Conservation (phyloP, 345 rosid species). For the Eucalyptus viminalis region DNA sequence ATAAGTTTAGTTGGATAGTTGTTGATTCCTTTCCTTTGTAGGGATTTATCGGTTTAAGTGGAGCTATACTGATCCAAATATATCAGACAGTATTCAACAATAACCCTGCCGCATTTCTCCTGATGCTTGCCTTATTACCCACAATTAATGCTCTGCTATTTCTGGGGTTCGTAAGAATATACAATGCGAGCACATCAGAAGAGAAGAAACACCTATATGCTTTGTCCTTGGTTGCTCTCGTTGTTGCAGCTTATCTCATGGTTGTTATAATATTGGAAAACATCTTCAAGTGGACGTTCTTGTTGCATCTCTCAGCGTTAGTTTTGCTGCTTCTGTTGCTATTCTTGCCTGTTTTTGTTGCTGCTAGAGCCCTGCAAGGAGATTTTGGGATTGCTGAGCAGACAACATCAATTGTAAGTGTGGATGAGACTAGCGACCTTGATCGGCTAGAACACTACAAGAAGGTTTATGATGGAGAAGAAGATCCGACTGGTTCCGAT, state of each 20-base stretch:
- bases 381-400: background rate
- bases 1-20: background rate
- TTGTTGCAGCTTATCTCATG: slow-evolving; percentile 36
- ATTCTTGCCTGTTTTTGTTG: slow-evolving; percentile 21
- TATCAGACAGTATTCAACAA: slow-evolving; percentile 23
- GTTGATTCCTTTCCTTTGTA: background rate
- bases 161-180: slow-evolving; percentile 36
- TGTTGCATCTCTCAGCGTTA: slow-evolving; percentile 1
- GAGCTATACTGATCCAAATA: slow-evolving; percentile 42
- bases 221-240: slow-evolving; percentile 25
- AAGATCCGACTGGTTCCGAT: background rate
- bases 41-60: slow-evolving; percentile 51
- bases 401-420: background rate
- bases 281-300: slow-evolving; percentile 1
- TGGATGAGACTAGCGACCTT: background rate
- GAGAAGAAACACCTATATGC: slow-evolving; percentile 32
- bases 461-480: background rate
- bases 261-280: slow-evolving; percentile 19
- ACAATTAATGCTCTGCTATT: slow-evolving; percentile 14
- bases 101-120: slow-evolving; percentile 19
- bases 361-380: slow-evolving; percentile 3
- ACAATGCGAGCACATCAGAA: background rate
- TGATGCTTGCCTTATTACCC: slow-evolving; percentile 25
- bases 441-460: background rate
- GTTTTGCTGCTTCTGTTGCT: slow-evolving; percentile 23